Evolutionary conservation across 495 filamentous ascomycete species (phyloP).

Genomic region (Penicillium mononematosum): DNA sequence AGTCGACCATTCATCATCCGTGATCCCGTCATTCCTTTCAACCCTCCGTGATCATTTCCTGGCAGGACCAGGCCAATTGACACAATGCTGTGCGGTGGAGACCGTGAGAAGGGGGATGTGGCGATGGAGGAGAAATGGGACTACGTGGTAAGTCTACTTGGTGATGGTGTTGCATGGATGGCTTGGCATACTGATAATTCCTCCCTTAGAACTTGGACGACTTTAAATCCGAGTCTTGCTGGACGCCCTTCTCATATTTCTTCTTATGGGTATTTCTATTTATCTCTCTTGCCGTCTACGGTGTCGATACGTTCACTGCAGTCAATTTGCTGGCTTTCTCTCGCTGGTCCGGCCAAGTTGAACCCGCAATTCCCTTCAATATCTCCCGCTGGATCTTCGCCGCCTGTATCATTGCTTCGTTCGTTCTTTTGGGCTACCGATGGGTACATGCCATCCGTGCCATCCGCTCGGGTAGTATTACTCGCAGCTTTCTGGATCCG

Average conservation of each 20-base stretch:
- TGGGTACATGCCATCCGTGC: conserved; percentile 74
- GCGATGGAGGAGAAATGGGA: conserved; percentile 88
- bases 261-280: conserved; percentile 78
- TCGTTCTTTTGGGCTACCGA: conserved; percentile 71
- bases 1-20: conserved; percentile 24
- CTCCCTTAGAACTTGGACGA: conserved; percentile 75
- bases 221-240: conserved; percentile 79
- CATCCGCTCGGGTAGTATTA: conserved; percentile 80
- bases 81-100: conserved; percentile 72
- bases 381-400: conserved; percentile 88
- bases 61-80: conserved; percentile 34
- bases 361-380: conserved; percentile 65
- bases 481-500: conserved; percentile 84
- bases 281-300: conserved; percentile 81
- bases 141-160: conserved; percentile 68
- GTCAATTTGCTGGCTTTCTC: conserved; percentile 84
- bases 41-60: conserved; percentile 21
- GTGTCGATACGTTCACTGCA: conserved; percentile 87
- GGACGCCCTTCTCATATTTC: conserved; percentile 74
- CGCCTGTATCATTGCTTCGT: conserved; percentile 82
- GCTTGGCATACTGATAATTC: conserved; percentile 14
- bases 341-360: conserved; percentile 64
- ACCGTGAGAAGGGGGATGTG: conserved; percentile 66
- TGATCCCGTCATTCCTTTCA: conserved; percentile 12
- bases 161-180: not conserved